Evolutionary conservation across 2,329 filamentous ascomycete species (phyloP).

Genomic region (Cryphonectria parasitica): DNA sequence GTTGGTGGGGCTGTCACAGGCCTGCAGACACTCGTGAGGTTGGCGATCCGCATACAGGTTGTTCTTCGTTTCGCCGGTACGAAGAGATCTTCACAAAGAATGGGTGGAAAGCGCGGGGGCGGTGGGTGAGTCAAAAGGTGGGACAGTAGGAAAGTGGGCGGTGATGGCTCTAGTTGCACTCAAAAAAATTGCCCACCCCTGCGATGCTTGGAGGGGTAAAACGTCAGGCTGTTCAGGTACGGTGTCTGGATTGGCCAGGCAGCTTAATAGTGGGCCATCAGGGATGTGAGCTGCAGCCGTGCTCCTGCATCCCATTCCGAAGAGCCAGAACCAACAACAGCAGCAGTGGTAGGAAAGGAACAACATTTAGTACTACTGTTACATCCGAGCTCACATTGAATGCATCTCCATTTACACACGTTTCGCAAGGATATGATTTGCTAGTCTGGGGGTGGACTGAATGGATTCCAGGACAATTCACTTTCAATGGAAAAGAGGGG

Average conservation of each 20-base stretch:
- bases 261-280: conserved; percentile 4
- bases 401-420: neutral
- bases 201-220: conserved; percentile 12
- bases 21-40: conserved; percentile 20
- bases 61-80: neutral
- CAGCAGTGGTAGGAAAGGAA: neutral
- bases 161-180: conserved; percentile 7
- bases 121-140: conserved; percentile 7
- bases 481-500: neutral
- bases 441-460: neutral
- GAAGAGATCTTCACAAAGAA: neutral
- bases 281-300: conserved; percentile 5
- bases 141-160: conserved; percentile 6
- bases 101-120: neutral
- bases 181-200: conserved; percentile 13
- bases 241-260: conserved; percentile 2
- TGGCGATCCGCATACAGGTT: conserved; percentile 25
- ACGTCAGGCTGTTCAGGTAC: conserved; percentile 14
- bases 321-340: neutral
- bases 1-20: conserved; percentile 20
- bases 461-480: neutral
- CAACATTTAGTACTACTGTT: neutral
- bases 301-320: neutral
- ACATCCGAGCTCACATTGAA: neutral
- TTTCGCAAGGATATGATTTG: neutral